phyloP scores from a whole-genome alignment of 257 asterid genomes.

The Solanum gracilifrons region DNA sequence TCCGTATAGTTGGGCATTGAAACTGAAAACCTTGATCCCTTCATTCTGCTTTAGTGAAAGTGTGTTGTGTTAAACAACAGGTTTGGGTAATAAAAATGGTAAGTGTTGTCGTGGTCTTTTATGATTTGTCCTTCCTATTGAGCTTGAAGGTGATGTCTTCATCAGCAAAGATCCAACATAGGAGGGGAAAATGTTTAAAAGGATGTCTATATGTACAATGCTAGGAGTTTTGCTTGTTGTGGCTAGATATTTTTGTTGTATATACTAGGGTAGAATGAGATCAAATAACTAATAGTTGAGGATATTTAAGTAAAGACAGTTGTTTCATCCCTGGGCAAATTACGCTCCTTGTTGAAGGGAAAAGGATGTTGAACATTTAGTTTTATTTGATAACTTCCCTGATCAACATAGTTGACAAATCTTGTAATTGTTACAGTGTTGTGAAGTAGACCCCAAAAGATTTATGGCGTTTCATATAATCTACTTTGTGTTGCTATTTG shows the following conservation, averaged over 20 bases:
- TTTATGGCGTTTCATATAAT: neutral
- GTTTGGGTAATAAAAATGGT: conserved; percentile 1
- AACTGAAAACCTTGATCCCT: conserved; percentile 2
- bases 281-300: neutral
- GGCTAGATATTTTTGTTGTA: neutral
- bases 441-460: neutral
- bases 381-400: neutral
- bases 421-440: neutral
- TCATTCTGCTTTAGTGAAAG: neutral
- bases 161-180: neutral
- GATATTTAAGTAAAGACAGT: neutral
- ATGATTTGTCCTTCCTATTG: neutral
- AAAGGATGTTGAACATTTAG: neutral
- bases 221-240: neutral
- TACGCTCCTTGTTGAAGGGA: neutral
- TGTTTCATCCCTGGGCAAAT: neutral
- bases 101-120: neutral
- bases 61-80: conserved; percentile 12
- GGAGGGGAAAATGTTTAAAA: neutral
- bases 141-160: neutral
- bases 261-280: neutral
- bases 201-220: neutral
- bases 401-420: neutral
- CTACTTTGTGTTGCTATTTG: neutral
- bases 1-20: neutral